Conservation (phyloP, 352 stramenopile genomes). For the Phytophthora crassamura region DNA sequence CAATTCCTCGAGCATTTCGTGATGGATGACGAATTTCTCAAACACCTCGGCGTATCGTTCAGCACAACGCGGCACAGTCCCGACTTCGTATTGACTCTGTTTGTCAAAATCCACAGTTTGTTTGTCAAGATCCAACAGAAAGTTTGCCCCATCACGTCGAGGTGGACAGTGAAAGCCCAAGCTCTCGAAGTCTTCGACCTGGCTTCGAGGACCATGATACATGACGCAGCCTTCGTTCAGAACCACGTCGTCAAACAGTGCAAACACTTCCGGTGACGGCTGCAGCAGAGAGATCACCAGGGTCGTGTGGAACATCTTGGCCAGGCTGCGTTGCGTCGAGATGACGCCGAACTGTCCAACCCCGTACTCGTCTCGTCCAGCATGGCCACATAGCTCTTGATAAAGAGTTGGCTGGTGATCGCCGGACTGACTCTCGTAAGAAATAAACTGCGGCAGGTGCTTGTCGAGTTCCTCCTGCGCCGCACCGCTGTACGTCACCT, state of each 20-base stretch:
- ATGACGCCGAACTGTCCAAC: constrained; percentile 90
- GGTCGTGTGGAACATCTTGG: constrained; percentile 40
- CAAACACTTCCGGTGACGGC: constrained; percentile 89
- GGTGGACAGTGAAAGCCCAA: constrained; percentile 52
- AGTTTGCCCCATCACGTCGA: constrained; percentile 39
- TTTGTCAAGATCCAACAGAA: constrained; percentile 42
- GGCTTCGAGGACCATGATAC: constrained; percentile 74
- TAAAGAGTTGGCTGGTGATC: constrained; percentile 40
- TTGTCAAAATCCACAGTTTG: too few relatives aligned
- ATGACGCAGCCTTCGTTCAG: constrained; percentile 86
- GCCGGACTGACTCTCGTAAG: constrained; percentile 59
- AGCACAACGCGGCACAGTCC: not conserved
- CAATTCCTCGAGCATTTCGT: not conserved
- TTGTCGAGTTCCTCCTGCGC: constrained; percentile 13
- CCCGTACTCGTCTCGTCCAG: constrained; percentile 94
- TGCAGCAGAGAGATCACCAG: constrained; percentile 76
- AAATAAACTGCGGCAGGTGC: constrained; percentile 36
- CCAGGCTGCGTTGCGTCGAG: constrained; percentile 48
- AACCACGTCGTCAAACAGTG: constrained; percentile 92
- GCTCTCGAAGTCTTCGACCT: constrained; percentile 58
- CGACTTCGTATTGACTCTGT: constrained; percentile 37
- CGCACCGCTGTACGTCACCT: constrained; percentile 36
- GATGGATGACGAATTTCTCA: constrained; percentile 34
- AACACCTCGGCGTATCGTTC: constrained; percentile 52
- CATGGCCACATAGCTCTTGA: constrained; percentile 58